Evolutionary conservation across 352 stramenopile species (phyloP).

Genomic region (Lagenidium giganteum): DNA sequence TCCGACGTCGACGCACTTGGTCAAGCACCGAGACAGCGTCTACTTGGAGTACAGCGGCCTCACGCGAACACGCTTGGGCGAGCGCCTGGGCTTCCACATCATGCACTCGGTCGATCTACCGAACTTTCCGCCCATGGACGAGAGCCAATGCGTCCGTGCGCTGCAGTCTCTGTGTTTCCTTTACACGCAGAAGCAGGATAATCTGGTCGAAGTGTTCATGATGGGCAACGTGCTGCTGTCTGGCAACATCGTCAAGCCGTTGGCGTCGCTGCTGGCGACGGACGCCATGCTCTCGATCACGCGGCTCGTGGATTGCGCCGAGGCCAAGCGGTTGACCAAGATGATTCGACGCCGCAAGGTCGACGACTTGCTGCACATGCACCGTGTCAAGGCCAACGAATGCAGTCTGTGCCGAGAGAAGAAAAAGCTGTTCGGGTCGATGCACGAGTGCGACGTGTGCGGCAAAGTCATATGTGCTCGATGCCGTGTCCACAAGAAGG

Average conservation of each 20-base stretch:
- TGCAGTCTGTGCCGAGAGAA: conserved; percentile 29
- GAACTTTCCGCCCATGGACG: conserved; percentile 38
- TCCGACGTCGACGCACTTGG: conserved; percentile 27
- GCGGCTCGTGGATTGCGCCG: conserved; percentile 37
- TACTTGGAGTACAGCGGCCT: conserved; percentile 56
- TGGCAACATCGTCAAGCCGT: conserved; percentile 29
- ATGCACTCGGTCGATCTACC: conserved; percentile 65
- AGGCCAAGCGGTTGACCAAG: conserved; percentile 48
- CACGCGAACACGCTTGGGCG: conserved; percentile 27
- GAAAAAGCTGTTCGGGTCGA: conserved; percentile 29
- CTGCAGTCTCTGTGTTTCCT: conserved; percentile 48
- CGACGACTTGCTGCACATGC: conserved; percentile 20
- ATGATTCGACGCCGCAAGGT: conserved; percentile 35
- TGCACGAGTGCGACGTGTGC: conserved; percentile 37
- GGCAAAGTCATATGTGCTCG: conserved; percentile 38
- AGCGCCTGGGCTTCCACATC: conserved; percentile 59
- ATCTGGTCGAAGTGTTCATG: conserved; percentile 59
- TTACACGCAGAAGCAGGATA: conserved; percentile 45
- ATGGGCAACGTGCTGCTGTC: conserved; percentile 43
- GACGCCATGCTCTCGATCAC: conserved; percentile 43
- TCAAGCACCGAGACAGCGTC: conserved; percentile 52
- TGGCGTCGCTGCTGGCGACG: conserved; percentile 34
- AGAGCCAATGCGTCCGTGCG: conserved; percentile 49
- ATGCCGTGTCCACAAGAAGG: conserved; percentile 31
- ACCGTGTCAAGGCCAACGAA: conserved; percentile 5